Evolutionary conservation across 495 filamentous ascomycete genomes (phyloP).

Genomic region (Mytilinidion resinicola): DNA sequence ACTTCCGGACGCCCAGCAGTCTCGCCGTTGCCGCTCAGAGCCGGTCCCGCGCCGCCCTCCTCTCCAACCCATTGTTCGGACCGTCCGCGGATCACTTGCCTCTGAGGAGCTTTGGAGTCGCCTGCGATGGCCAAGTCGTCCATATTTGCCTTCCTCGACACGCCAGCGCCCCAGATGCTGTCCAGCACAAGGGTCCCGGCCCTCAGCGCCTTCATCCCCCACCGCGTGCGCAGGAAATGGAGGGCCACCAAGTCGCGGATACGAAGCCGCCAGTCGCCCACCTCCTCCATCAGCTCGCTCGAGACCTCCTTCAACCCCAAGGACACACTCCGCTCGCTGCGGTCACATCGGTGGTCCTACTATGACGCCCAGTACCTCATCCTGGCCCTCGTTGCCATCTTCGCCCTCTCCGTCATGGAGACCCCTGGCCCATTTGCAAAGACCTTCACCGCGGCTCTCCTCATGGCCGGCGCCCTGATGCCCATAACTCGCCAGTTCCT

Average conservation of each 20-base stretch:
- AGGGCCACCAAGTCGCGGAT: conserved; percentile 55
- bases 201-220: conserved; percentile 51
- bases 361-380: conserved; percentile 84
- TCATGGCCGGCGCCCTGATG: conserved; percentile 65
- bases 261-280: conserved; percentile 63
- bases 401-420: conserved; percentile 74
- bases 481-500: conserved; percentile 91
- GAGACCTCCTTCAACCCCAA: conserved; percentile 72
- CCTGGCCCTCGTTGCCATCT: conserved; percentile 64
- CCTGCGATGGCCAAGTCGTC: conserved; percentile 22
- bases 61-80: not conserved
- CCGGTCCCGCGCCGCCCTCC: not conserved
- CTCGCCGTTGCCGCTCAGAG: not conserved
- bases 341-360: conserved; percentile 70
- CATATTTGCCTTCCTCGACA: conserved; percentile 28
- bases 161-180: conserved; percentile 27
- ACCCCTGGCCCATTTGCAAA: conserved; percentile 66
- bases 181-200: conserved; percentile 29
- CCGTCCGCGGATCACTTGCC: not conserved
- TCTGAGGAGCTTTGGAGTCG: not conserved
- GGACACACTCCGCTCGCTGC: conserved; percentile 66
- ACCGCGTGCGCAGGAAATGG: conserved; percentile 65
- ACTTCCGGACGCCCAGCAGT: not conserved
- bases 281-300: conserved; percentile 65
- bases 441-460: conserved; percentile 56